Evolutionary conservation across 140 eudicot genomes (phyloP).

Genomic region (Anethum foeniculum): DNA sequence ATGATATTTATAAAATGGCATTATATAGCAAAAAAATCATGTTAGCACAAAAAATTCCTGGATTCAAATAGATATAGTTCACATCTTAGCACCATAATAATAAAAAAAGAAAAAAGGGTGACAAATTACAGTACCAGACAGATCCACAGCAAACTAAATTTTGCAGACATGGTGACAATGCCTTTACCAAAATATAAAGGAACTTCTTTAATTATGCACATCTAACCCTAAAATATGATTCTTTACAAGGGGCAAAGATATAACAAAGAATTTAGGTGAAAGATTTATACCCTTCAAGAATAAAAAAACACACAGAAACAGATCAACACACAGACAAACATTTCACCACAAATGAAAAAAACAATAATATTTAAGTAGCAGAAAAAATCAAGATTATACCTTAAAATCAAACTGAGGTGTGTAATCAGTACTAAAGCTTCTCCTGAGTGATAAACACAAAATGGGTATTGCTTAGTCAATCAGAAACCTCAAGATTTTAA

Average conservation of each 20-base stretch:
- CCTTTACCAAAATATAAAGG: neutral
- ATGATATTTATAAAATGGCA: neutral
- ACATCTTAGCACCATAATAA: slow-evolving; percentile 1
- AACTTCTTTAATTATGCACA: neutral
- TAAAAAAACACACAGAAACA: neutral
- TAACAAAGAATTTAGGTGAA: neutral
- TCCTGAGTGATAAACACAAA: neutral
- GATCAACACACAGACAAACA: neutral
- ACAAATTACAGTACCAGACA: neutral
- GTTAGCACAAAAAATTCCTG: neutral
- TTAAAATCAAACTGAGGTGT: neutral
- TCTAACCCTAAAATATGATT: neutral
- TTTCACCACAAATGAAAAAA: neutral
- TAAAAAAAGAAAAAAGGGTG: neutral
- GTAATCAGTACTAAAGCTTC: neutral
- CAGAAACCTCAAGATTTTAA: neutral
- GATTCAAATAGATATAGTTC: slow-evolving; percentile 8
- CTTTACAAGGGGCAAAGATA: neutral
- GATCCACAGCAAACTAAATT: neutral
- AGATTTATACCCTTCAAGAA: neutral
- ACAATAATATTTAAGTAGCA: neutral
- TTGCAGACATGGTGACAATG: neutral
- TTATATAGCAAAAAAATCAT: neutral
- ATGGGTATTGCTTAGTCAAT: neutral
- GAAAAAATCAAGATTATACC: slow-evolving; percentile 2